A percentile compares a stretch with the other conserved stretches of the same genome.
Evolutionary conservation across 2,329 filamentous ascomycete genomes (phyloP).

Genomic region (Fusarium chlamydosporum): DNA sequence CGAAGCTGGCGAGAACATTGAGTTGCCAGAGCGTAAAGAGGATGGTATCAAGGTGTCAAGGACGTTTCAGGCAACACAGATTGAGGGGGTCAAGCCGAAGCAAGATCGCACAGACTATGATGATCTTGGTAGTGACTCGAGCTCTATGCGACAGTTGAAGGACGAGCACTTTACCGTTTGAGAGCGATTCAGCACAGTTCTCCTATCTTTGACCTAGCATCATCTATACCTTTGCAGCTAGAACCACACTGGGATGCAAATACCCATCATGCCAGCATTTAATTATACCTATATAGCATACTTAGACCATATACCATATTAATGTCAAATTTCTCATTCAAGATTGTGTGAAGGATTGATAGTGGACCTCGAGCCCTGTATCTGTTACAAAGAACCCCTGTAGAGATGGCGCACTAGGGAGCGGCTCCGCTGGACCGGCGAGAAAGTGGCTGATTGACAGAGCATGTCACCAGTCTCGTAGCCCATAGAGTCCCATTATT

Average conservation of each 20-base stretch:
- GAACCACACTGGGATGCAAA: too few relatives aligned
- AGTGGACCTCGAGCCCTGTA: not conserved
- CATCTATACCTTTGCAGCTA: too few relatives aligned
- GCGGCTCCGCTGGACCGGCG: constrained; percentile 37
- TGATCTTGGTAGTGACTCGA: constrained; percentile 48
- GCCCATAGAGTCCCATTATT: not conserved
- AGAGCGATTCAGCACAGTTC: not conserved
- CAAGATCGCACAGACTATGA: constrained; percentile 41
- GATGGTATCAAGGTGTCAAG: constrained; percentile 48
- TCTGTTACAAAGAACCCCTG: constrained; percentile 20
- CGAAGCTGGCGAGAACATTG: constrained; percentile 43
- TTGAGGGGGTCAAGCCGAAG: constrained; percentile 37
- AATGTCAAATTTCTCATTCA: constrained; percentile 3
- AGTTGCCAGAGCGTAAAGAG: constrained; percentile 35
- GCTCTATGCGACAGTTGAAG: constrained; percentile 47
- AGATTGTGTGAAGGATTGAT: not conserved
- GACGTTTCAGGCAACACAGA: constrained; percentile 47
- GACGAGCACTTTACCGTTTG: constrained; percentile 38
- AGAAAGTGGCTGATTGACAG: constrained; percentile 13
- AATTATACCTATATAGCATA: constrained; percentile 11
- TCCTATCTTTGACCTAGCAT: too few relatives aligned
- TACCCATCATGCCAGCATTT: not conserved
- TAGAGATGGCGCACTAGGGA: constrained; percentile 6
- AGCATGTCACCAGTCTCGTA: not conserved
- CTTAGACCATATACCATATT: constrained; percentile 14